Evolutionary conservation across 441 rosid species (phyloP), one percentile per base, ranked within the genome.

Genomic region (Pelargonium cotyledonis): DNA sequence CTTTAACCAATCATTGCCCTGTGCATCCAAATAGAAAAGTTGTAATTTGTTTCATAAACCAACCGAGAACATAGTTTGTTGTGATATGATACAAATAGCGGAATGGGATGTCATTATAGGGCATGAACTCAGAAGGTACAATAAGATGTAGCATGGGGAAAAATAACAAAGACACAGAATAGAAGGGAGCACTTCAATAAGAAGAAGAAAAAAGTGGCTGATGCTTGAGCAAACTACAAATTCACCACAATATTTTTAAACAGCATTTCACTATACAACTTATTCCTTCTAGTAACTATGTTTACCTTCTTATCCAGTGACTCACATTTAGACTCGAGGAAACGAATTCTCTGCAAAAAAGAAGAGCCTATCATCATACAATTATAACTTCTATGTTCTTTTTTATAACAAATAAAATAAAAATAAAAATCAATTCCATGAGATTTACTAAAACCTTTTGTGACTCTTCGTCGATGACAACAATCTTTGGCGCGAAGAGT

Each of bases 391-490:
- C 44, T 16, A 18, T 7, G 38, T 75, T 62, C 38, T 47, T 53
- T n/a, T n/a, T 65, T 47, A 64, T 8, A 8, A 8, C 2, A 8
- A 46, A 46, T 46, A 46, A 46, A 46, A 46, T 8, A 8, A 8
- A 10, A 19, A 62, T 26, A 4, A 62, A 67, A 29, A 62, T 40
- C 31, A 12, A 47, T 16, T 35, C 68, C 16, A 44, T 8, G 44
- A 74, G 11, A 12, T 53, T 43, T 58, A 19, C 38, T 6, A 35
- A 11, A 15, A 86, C 98, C 91, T 83, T 88, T 12, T 83, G 91
- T 1, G 95, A 77, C 77, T 89, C 95, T 55, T 81, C 88, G 65
- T 90, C 97, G 38, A 88, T 79, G 8, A 86, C 90, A 66, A 80
- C 85, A 84, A 93, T 70, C 78, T 81, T 79, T 3, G 96, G 82